Evolutionary conservation across 345 rosid species (phyloP), one percentile per base, ranked within the genome.

Genomic region (Ceriops tagal): DNA sequence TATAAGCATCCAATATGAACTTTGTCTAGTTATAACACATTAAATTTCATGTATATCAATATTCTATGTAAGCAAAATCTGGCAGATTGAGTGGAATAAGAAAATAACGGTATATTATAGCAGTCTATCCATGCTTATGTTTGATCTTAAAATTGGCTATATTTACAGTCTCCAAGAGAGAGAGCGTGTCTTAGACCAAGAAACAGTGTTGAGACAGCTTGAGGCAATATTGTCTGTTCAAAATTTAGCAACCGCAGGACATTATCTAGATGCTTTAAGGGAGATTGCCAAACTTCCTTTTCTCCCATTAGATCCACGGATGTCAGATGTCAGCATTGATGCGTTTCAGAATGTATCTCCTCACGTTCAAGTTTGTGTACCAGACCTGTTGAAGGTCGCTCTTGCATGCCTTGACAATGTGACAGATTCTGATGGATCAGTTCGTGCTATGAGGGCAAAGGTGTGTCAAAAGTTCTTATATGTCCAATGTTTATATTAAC

Each of bases 371-470:
- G 84, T 85, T 49, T 96, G 99, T 70, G 88, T 92, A 51, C 98
- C 99, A 0, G 92, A 89, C 75, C 83, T 96, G 66, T 79, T 96
- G 79, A 92, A 81, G 77, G 89, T 89, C 63, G 87, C 98, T 34
- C 78, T 96, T 20, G 87, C 88, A 35, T 90, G 97, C 78, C 77
- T 92, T 73, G 99, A 92, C 73, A 89, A 86, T 73, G 96, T 90
- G 64, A 62, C 93, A 10, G 98, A 92, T 76, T 70, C 95, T 46
- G 98, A 96, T 77, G 98, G 97, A 63, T 85, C 97, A 2, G 87
- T 96, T 60, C 96, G 90, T 22, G 91, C 91, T 67, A 80, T 96
- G 93, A 90, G 90, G 77, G 83, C 97, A 63, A 96, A 96, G 97
- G 99, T 84, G 85, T 56, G 76, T 49, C 26, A 13, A 53, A n/a